Conservation (phyloP, 2,329 filamentous ascomycete genomes). For the Pyrenochaeta sp. region DNA sequence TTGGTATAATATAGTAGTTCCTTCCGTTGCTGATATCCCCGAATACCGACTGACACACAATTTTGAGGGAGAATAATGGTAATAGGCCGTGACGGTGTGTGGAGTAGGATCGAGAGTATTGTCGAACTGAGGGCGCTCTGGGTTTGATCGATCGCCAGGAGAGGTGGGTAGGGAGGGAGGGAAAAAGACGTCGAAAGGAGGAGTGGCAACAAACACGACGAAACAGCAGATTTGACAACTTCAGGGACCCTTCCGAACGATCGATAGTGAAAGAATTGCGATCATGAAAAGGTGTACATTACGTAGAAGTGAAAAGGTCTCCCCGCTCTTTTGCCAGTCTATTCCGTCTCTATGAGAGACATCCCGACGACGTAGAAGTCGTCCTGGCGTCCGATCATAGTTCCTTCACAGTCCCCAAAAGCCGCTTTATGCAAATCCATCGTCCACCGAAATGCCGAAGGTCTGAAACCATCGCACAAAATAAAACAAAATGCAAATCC, state of each 20-base stretch:
- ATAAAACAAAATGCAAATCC: constrained; percentile 4
- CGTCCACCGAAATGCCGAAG: not conserved
- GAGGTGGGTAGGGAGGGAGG: not conserved
- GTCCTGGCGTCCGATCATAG: not conserved
- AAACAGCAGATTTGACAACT: not conserved
- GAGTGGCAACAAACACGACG: not conserved
- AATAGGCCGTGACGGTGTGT: too few relatives aligned
- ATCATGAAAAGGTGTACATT: constrained; percentile 19
- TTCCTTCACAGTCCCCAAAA: not conserved
- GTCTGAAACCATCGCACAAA: not conserved
- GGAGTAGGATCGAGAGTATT: too few relatives aligned
- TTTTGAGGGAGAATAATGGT: not conserved
- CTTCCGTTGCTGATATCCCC: not conserved
- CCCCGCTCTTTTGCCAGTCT: constrained; percentile 2
- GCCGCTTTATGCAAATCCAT: not conserved
- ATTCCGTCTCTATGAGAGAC: not conserved
- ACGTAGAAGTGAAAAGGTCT: constrained; percentile 6
- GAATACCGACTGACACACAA: not conserved
- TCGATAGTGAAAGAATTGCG: not conserved
- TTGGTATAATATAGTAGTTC: constrained; percentile 7
- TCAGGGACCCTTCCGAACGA: not conserved
- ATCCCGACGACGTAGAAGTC: not conserved
- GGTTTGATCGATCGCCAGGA: not conserved
- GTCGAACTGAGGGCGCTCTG: not conserved
- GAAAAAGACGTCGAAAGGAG: not conserved